Conservation (phyloP, 768 basidiomycete genomes). For the Lepiota brunneoincarnata region DNA sequence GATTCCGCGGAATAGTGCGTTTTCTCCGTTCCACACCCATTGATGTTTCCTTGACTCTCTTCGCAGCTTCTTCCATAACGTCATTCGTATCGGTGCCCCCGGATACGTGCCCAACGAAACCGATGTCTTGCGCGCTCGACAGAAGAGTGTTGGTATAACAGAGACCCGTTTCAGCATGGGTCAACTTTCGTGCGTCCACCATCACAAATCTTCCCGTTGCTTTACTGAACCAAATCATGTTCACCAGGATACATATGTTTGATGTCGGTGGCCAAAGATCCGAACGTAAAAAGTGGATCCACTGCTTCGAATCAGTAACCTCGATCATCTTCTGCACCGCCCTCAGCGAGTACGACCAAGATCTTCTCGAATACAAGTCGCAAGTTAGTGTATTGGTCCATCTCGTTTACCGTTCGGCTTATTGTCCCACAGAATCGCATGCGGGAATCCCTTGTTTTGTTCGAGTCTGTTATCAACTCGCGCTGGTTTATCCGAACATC, state of each 20-base stretch:
- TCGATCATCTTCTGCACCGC: slow-evolving; percentile 68
- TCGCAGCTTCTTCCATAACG: slow-evolving; percentile 79
- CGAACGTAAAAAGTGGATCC: slow-evolving; percentile 82
- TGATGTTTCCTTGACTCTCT: neutral
- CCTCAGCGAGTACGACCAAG: slow-evolving; percentile 74
- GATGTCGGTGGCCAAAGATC: slow-evolving; percentile 80
- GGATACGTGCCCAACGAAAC: slow-evolving; percentile 85
- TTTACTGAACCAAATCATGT: neutral
- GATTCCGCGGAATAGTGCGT: slow-evolving; percentile 89
- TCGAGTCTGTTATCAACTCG: slow-evolving; percentile 91
- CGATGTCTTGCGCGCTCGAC: slow-evolving; percentile 85
- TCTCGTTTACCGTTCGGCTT: neutral
- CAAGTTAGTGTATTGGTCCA: slow-evolving; percentile 39
- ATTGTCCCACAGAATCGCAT: slow-evolving; percentile 74
- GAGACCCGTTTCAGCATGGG: slow-evolving; percentile 84
- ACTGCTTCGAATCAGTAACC: slow-evolving; percentile 61
- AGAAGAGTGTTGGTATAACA: slow-evolving; percentile 86
- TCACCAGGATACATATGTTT: slow-evolving; percentile 59
- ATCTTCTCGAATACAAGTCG: slow-evolving; percentile 62
- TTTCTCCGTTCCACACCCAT: neutral
- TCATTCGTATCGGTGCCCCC: slow-evolving; percentile 75
- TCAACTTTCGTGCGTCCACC: slow-evolving; percentile 48
- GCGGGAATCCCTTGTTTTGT: slow-evolving; percentile 87
- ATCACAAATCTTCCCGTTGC: neutral
- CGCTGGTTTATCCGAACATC: slow-evolving; percentile 91